phyloP scores from a whole-genome alignment of 2,329 filamentous ascomycete species.

The Juglanconis sp. region DNA sequence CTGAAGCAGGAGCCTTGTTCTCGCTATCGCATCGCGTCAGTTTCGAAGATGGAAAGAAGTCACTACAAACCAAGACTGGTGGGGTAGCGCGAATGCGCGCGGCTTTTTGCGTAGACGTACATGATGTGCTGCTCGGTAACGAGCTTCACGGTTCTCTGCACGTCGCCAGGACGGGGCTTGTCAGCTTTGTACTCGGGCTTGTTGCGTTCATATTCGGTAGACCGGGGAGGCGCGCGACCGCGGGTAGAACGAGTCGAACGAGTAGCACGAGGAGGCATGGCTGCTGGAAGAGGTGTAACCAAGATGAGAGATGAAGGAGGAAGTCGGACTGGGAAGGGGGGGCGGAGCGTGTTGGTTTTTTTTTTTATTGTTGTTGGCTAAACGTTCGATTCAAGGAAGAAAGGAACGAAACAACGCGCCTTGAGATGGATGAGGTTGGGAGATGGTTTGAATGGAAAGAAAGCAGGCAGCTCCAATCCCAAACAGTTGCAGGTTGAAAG shows the following conservation, averaged over 20 bases:
- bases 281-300: background rate
- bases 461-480: background rate
- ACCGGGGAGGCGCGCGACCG: background rate
- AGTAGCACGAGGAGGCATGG: background rate
- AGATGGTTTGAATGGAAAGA: background rate
- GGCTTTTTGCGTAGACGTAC: constrained; percentile 44
- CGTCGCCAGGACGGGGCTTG: constrained; percentile 3
- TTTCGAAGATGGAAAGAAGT: background rate
- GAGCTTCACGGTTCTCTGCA: constrained; percentile 87
- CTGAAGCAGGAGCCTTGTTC: constrained; percentile 69
- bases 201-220: background rate
- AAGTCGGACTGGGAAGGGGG: background rate
- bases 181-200: constrained; percentile 20
- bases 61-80: background rate
- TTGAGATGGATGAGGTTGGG: background rate
- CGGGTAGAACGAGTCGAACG: background rate
- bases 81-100: background rate
- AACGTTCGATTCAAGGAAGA: background rate
- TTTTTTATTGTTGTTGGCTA: background rate
- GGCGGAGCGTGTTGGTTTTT: background rate
- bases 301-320: too few relatives aligned
- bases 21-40: constrained; percentile 50
- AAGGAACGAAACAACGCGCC: background rate
- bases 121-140: constrained; percentile 87
- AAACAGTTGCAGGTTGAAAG: background rate